Conservation (phyloP, 371 early-diverging fungal species). For the Apophysomyces ossiformis region DNA sequence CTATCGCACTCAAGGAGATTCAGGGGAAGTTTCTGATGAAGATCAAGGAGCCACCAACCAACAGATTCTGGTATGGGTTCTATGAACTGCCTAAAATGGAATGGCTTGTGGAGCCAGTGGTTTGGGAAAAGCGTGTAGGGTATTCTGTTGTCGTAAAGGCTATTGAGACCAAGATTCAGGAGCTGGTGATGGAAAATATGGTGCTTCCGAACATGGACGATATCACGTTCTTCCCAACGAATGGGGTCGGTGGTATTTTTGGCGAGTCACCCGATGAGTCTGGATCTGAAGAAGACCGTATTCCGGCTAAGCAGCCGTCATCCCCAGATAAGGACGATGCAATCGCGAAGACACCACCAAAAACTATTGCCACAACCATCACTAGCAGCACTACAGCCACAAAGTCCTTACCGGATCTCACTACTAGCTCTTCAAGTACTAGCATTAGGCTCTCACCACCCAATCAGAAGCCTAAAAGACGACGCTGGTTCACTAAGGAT, state of each 20-base stretch:
- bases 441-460: not conserved
- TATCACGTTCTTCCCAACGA: constrained; percentile 77
- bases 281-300: constrained; percentile 14
- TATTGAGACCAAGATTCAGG: constrained; percentile 84
- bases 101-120: constrained; percentile 84
- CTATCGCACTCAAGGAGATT: constrained; percentile 72
- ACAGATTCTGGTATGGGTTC: constrained; percentile 91
- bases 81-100: constrained; percentile 82
- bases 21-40: constrained; percentile 77
- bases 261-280: constrained; percentile 11
- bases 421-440: not conserved
- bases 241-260: constrained; percentile 70
- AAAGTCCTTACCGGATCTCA: not conserved
- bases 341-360: not conserved
- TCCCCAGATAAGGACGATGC: constrained; percentile 4
- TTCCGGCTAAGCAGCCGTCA: not conserved
- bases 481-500: constrained; percentile 13
- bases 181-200: constrained; percentile 79
- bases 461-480: constrained; percentile 14
- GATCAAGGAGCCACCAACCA: constrained; percentile 86
- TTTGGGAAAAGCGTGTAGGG: constrained; percentile 83
- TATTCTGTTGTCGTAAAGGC: constrained; percentile 81
- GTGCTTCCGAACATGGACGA: constrained; percentile 94
- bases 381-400: not conserved
- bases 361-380: not conserved